These are phyloP conservation scores for Nemania sp. DNA, from an alignment of 2,329 filamentous ascomycete genomes.

Conservation along the genomic window DNA sequence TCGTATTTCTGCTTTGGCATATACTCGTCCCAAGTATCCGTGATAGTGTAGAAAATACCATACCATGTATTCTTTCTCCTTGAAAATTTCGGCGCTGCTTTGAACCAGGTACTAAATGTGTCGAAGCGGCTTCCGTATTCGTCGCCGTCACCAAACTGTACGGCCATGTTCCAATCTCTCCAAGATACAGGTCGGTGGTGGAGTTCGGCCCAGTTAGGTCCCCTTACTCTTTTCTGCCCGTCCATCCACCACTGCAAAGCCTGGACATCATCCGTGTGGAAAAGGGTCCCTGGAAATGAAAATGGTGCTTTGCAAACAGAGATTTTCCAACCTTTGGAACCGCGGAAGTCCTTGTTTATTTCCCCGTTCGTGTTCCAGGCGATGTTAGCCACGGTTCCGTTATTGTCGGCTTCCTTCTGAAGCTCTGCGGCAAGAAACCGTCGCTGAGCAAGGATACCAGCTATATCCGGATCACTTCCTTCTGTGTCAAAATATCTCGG, in stretches of 20 bases:
- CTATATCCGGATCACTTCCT: slow-evolving; percentile 45
- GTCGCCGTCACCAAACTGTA: slow-evolving; percentile 42
- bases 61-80: slow-evolving; percentile 43
- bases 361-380: slow-evolving; percentile 11
- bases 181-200: slow-evolving; percentile 50
- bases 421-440: slow-evolving; percentile 15
- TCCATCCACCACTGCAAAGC: slow-evolving; percentile 32
- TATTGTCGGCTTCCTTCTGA: slow-evolving; percentile 14
- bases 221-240: neutral
- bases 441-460: slow-evolving; percentile 23
- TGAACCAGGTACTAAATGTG: slow-evolving; percentile 46
- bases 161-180: slow-evolving; percentile 47
- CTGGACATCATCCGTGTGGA: slow-evolving; percentile 25
- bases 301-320: slow-evolving; percentile 22
- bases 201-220: slow-evolving; percentile 35
- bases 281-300: slow-evolving; percentile 18
- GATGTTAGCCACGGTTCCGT: slow-evolving; percentile 14
- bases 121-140: slow-evolving; percentile 29
- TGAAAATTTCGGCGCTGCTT: slow-evolving; percentile 22
- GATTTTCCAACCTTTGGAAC: slow-evolving; percentile 3
- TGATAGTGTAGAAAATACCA: slow-evolving; percentile 57
- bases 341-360: neutral
- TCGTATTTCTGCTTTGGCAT: slow-evolving; percentile 29
- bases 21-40: slow-evolving; percentile 44
- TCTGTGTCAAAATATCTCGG: slow-evolving; percentile 46